These are phyloP conservation scores for Alnus glutinosa DNA, from an alignment of 306 rosid genomes.

Conservation along the genomic window DNA sequence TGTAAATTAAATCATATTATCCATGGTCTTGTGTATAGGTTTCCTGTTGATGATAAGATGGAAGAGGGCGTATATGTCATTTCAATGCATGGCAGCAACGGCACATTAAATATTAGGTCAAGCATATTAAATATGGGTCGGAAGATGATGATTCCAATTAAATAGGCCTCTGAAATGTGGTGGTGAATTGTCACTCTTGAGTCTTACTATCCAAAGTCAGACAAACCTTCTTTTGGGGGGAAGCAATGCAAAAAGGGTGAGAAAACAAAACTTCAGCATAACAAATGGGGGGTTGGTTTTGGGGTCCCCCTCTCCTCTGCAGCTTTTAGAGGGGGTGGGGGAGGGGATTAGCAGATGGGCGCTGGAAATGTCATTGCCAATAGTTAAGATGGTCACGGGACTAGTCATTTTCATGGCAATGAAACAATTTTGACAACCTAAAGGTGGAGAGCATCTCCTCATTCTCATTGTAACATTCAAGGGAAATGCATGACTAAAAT, in stretches of 20 bases:
- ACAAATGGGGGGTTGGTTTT: not conserved
- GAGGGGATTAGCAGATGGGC: slow-evolving; percentile 12
- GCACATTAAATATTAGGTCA: not conserved
- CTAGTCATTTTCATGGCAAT: not conserved
- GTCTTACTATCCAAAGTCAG: not conserved
- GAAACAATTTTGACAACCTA: not conserved
- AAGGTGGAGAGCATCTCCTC: too few species aligned
- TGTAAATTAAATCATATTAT: too few species aligned
- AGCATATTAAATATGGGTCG: slow-evolving; percentile 25
- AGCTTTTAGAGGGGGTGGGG: not conserved
- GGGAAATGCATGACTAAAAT: too few species aligned
- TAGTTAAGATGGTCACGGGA: not conserved
- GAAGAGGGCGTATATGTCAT: slow-evolving; percentile 6
- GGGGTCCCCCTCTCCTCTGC: slow-evolving; percentile 13
- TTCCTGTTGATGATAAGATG: not conserved
- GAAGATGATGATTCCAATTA: slow-evolving; percentile 31
- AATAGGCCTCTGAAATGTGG: slow-evolving; percentile 31
- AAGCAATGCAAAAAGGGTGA: not conserved
- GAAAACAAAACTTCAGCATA: not conserved
- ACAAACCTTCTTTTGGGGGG: not conserved
- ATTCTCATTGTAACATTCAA: too few species aligned
- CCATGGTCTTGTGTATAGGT: not conserved
- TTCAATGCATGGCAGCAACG: slow-evolving; percentile 16
- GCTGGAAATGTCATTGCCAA: slow-evolving; percentile 18
- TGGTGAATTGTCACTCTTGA: not conserved